phyloP scores from a whole-genome alignment of 169 alveolate species.

The Plasmodium malariae region DNA sequence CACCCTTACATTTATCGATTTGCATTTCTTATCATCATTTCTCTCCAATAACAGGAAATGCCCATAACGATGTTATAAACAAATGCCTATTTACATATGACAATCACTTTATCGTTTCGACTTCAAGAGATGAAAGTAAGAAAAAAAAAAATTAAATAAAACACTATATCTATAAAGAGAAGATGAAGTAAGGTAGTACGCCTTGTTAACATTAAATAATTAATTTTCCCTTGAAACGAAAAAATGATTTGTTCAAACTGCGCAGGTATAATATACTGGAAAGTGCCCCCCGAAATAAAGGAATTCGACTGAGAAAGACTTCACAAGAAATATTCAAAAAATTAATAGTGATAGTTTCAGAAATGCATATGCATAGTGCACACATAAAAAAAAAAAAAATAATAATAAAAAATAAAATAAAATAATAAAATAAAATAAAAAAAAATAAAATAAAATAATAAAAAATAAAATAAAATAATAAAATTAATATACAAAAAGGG shows the following conservation, averaged over 20 bases:
- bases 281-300: slow-evolving; percentile 42
- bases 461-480: too few species aligned
- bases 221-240: neutral
- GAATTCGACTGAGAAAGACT: neutral
- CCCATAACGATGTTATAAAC: slow-evolving; percentile 55
- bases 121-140: slow-evolving; percentile 69
- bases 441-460: too few species aligned
- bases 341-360: too few species aligned
- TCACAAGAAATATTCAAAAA: neutral
- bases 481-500: too few species aligned
- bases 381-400: too few species aligned
- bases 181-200: neutral
- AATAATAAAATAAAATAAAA: too few species aligned
- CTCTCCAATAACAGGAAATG: slow-evolving; percentile 16
- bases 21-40: neutral
- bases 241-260: slow-evolving; percentile 6
- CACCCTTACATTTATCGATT: neutral
- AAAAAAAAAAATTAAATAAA: neutral
- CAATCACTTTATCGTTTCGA: slow-evolving; percentile 45
- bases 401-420: too few species aligned
- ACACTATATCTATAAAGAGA: neutral
- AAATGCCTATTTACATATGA: slow-evolving; percentile 66
- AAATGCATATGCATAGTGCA: too few species aligned
- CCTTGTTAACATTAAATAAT: neutral
- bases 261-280: slow-evolving; percentile 71